These are phyloP conservation scores for Paecilomyces fulvus DNA, from an alignment of 2,329 filamentous ascomycete species.

Conservation along the genomic window DNA sequence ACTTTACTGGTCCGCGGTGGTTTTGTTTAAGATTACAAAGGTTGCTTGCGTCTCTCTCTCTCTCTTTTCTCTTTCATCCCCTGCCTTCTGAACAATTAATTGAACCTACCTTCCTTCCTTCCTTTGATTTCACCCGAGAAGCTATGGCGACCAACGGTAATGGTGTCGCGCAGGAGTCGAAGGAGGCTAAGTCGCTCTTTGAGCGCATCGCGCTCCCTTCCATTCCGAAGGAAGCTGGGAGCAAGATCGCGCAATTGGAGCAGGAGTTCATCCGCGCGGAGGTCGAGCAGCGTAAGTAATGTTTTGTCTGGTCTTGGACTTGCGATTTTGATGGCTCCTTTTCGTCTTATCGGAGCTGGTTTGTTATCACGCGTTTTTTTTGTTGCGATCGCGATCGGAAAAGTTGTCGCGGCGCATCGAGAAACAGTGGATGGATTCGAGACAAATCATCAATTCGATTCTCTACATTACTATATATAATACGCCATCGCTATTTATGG, in stretches of 20 bases:
- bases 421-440: background rate
- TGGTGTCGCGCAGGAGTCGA: background rate
- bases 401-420: background rate
- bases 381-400: background rate
- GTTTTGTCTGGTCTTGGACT: background rate
- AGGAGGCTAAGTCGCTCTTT: conserved; percentile 22
- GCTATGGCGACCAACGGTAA: background rate
- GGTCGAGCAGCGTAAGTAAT: conserved; percentile 65
- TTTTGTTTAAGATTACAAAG: background rate
- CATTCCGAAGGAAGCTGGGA: conserved; percentile 39
- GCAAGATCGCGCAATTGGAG: conserved; percentile 68
- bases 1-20: background rate
- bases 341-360: background rate
- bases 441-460: background rate
- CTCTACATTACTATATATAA: background rate
- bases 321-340: background rate
- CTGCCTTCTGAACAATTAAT: background rate
- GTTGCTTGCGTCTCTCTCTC: background rate
- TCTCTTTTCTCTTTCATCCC: background rate
- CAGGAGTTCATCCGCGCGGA: conserved; percentile 77
- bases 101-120: background rate
- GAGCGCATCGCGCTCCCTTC: conserved; percentile 24
- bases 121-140: background rate
- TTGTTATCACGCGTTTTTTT: background rate
- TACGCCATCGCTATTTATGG: background rate